Percentiles rank a stretch among this genome's conserved stretches.
phyloP scores from a whole-genome alignment of 1,284 basidiomycete species.

The Psilocybe mexicana region DNA sequence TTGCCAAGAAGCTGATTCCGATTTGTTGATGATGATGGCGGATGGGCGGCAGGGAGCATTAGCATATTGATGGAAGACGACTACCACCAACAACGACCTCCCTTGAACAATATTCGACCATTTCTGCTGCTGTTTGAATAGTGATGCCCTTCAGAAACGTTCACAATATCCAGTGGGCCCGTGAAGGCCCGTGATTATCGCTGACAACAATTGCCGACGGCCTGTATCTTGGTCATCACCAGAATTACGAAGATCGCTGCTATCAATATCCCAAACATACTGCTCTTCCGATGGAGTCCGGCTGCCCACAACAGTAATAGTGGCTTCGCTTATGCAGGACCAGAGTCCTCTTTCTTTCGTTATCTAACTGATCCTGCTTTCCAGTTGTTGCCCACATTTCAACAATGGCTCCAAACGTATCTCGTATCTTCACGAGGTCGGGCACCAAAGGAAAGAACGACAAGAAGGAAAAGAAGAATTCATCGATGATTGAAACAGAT shows the following conservation, averaged over 20 bases:
- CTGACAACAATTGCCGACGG: not conserved
- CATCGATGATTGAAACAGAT: not conserved
- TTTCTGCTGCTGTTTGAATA: too few relatives aligned
- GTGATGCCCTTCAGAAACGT: too few relatives aligned
- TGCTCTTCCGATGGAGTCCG: not conserved
- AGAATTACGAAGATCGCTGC: not conserved
- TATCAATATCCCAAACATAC: not conserved
- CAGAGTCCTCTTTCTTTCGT: not conserved
- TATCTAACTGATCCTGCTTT: not conserved
- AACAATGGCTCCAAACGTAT: slow-evolving; percentile 3
- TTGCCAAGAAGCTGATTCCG: too few relatives aligned
- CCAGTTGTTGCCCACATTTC: not conserved
- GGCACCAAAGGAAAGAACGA: not conserved
- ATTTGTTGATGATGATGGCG: too few relatives aligned
- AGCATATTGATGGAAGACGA: too few relatives aligned
- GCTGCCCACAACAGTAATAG: not conserved
- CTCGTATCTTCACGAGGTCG: slow-evolving; percentile 1
- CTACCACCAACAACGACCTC: too few relatives aligned
- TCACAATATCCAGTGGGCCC: not conserved
- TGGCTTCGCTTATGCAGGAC: not conserved
- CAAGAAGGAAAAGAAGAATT: not conserved
- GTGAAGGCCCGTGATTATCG: not conserved
- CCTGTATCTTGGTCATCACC: not conserved
- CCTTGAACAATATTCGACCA: too few relatives aligned
- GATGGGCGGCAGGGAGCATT: too few relatives aligned